These are phyloP conservation scores for Chionographis japonica DNA, from an alignment of 106 monocot species.

Conservation along the genomic window DNA sequence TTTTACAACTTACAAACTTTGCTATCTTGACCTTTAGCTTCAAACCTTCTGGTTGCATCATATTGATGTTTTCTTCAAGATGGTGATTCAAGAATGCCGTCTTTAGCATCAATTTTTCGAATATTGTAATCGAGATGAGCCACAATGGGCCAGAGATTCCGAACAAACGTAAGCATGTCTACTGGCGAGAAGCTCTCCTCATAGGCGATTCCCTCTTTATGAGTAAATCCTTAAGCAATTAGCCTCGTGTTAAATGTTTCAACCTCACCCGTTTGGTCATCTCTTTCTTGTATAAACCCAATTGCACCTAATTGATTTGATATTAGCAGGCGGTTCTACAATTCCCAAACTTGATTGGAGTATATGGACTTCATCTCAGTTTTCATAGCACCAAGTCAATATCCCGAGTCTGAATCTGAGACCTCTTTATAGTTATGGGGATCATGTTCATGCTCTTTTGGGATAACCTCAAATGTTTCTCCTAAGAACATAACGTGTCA, in stretches of 20 bases:
- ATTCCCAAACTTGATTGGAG: background rate
- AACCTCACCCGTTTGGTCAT: background rate
- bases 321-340: background rate
- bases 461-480: no score
- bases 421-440: background rate
- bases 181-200: background rate
- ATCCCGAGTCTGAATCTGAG: background rate
- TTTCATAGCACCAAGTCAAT: background rate
- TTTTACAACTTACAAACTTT: background rate
- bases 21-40: background rate
- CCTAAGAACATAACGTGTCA: no score
- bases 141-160: background rate
- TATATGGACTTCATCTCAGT: background rate
- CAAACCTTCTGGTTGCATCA: background rate
- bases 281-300: background rate
- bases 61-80: constrained; percentile 1
- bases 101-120: background rate
- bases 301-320: background rate
- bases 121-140: background rate
- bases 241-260: background rate
- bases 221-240: background rate
- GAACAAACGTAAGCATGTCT: background rate
- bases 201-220: background rate
- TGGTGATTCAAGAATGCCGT: background rate
- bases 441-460: no score